Percentiles rank a stretch among this genome's conserved stretches.
These are phyloP conservation scores for Achlya hypogyna DNA, from an alignment of 352 stramenopile genomes.

Conservation along the genomic window DNA sequence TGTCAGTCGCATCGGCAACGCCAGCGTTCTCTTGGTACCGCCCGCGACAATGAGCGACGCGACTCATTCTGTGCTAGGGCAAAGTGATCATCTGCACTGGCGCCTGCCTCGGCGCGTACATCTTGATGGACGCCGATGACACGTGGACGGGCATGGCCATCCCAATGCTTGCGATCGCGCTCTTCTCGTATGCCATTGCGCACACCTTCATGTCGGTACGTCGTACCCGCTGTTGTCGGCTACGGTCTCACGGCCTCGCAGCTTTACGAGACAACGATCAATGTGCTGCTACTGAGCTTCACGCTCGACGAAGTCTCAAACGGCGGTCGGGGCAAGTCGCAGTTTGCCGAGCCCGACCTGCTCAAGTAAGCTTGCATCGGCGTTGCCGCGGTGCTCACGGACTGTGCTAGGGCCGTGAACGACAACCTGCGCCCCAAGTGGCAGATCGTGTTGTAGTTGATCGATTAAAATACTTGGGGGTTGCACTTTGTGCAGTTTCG, in stretches of 20 bases:
- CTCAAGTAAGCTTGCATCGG: conserved; percentile 23
- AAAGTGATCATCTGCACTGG: conserved; percentile 71
- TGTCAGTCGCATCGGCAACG: conserved; percentile 53
- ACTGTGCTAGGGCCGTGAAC: conserved; percentile 42
- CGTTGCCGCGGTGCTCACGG: not conserved
- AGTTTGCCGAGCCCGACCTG: conserved; percentile 47
- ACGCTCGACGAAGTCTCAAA: conserved; percentile 78
- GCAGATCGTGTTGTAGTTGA: conserved; percentile 60
- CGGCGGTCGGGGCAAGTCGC: conserved; percentile 57
- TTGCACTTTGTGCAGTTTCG: not conserved
- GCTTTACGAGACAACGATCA: conserved; percentile 82
- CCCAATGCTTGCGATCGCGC: conserved; percentile 47
- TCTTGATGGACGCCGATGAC: conserved; percentile 49
- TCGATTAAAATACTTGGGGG: too few species aligned
- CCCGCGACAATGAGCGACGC: not conserved
- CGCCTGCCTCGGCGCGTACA: conserved; percentile 57
- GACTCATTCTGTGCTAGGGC: conserved; percentile 20
- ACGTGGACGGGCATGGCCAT: conserved; percentile 30
- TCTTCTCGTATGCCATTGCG: conserved; percentile 71
- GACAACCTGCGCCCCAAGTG: conserved; percentile 77
- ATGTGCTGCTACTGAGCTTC: conserved; percentile 79
- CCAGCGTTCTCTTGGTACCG: conserved; percentile 42
- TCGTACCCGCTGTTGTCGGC: not conserved
- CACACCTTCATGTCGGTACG: conserved; percentile 74
- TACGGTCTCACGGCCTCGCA: conserved; percentile 21